These are phyloP conservation scores for Bisporella sp. DNA, from an alignment of 2,329 filamentous ascomycete species.

Conservation along the genomic window DNA sequence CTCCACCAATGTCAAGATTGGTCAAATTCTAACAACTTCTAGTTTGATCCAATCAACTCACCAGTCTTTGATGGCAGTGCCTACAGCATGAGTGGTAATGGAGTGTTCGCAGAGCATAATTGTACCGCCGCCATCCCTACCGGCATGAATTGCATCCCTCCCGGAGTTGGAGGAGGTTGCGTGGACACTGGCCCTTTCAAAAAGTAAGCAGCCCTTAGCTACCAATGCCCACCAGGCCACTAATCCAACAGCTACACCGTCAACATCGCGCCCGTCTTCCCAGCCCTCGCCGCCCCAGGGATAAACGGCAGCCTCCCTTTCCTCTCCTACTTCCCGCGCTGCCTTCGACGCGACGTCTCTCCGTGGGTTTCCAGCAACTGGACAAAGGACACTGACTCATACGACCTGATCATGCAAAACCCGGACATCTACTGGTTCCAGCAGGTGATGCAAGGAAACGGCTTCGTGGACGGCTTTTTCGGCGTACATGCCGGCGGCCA, in stretches of 20 bases:
- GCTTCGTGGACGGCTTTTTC: constrained; percentile 23
- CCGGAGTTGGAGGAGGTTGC: constrained; percentile 47
- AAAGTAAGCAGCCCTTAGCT: neutral
- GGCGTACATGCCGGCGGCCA: constrained; percentile 37
- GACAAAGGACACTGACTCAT: constrained; percentile 30
- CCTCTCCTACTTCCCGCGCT: constrained; percentile 34
- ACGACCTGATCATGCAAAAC: constrained; percentile 32
- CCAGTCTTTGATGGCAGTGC: constrained; percentile 48
- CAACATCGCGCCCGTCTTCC: constrained; percentile 40
- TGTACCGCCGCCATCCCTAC: constrained; percentile 8
- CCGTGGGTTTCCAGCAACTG: constrained; percentile 30
- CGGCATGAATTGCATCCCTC: constrained; percentile 25
- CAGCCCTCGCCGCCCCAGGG: neutral
- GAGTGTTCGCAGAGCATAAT: constrained; percentile 25
- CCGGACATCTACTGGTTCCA: constrained; percentile 36
- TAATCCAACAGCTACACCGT: constrained; percentile 27
- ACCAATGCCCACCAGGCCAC: neutral
- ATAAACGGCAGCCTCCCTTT: neutral
- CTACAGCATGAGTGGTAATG: constrained; percentile 42
- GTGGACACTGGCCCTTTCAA: constrained; percentile 39
- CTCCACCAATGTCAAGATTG: no score
- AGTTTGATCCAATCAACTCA: constrained; percentile 33
- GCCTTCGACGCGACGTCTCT: constrained; percentile 36
- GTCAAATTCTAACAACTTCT: no score
- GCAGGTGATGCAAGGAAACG: constrained; percentile 36